These are phyloP conservation scores for Chaetomidium leptoderma DNA, from an alignment of 495 filamentous ascomycete genomes.

Conservation along the genomic window DNA sequence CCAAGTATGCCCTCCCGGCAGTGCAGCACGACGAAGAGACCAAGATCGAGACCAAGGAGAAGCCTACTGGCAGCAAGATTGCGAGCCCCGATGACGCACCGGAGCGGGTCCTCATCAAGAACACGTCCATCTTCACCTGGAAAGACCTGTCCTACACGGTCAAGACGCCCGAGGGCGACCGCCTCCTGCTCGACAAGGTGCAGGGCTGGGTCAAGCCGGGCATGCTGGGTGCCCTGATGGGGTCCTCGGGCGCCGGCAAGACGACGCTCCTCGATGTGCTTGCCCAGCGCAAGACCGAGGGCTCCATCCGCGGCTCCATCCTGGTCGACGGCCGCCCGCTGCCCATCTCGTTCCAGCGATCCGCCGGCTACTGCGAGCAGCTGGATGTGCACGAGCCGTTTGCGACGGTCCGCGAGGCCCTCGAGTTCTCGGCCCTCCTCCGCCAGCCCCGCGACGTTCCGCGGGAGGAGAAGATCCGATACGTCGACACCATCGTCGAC, in stretches of 20 bases:
- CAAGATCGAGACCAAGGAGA: constrained; percentile 39
- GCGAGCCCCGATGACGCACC: constrained; percentile 38
- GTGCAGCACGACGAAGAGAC: constrained; percentile 29
- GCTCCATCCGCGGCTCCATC: constrained; percentile 66
- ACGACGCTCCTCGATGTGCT: constrained; percentile 62
- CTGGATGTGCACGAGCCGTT: constrained; percentile 76
- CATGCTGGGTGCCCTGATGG: constrained; percentile 73
- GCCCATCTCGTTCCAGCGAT: constrained; percentile 71
- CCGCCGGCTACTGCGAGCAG: constrained; percentile 81
- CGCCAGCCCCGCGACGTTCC: constrained; percentile 65
- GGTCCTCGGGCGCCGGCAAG: constrained; percentile 76
- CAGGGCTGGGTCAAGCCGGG: constrained; percentile 78
- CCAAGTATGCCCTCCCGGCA: constrained; percentile 14
- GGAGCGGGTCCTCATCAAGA: constrained; percentile 37
- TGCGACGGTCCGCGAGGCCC: constrained; percentile 74
- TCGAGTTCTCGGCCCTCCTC: constrained; percentile 73
- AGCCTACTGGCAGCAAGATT: constrained; percentile 20
- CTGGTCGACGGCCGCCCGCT: constrained; percentile 70
- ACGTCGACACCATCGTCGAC: constrained; percentile 83
- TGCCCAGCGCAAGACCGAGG: constrained; percentile 70
- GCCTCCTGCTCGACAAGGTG: constrained; percentile 59
- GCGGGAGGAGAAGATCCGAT: constrained; percentile 67
- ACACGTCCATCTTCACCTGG: constrained; percentile 57
- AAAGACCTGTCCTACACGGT: constrained; percentile 60
- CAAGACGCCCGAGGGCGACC: constrained; percentile 56